Percentiles rank a stretch among this genome's conserved stretches.
Evolutionary conservation across 139 green algal species (phyloP).

Genomic region (Chlamydomonas eustigma): DNA sequence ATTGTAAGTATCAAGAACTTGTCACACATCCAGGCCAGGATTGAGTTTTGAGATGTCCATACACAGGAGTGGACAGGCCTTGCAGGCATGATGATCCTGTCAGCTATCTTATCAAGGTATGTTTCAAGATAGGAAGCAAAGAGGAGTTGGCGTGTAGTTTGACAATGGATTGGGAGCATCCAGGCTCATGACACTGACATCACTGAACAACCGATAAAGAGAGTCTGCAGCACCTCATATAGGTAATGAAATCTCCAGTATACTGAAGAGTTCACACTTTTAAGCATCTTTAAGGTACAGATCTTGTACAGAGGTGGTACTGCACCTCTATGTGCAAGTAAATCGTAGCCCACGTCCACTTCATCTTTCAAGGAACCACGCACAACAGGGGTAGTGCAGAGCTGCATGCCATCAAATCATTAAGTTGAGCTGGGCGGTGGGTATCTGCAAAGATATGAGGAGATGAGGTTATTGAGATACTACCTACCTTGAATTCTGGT

Average conservation of each 20-base stretch:
- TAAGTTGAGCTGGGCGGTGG: background rate
- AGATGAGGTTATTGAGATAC: background rate
- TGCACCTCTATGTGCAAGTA: background rate
- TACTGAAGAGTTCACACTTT: background rate
- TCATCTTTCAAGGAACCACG: background rate
- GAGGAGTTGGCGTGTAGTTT: too few species aligned
- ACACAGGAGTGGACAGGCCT: too few species aligned
- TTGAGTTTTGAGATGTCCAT: too few species aligned
- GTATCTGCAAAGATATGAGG: background rate
- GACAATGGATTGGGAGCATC: too few species aligned
- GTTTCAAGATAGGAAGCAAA: too few species aligned
- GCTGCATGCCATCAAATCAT: too few species aligned
- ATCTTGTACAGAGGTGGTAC: background rate
- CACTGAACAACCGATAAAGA: too few species aligned
- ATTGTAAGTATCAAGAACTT: too few species aligned
- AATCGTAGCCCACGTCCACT: background rate
- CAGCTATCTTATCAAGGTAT: too few species aligned
- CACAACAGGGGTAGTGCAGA: background rate
- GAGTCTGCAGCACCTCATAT: background rate
- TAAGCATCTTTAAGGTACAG: background rate
- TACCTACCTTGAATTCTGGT: constrained; percentile 7
- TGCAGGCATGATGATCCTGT: too few species aligned
- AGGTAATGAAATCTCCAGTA: background rate
- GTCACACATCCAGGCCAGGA: too few species aligned
- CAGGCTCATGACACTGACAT: too few species aligned